Evolutionary conservation across 1,284 basidiomycete genomes (phyloP).

Genomic region (Peniophora sp.): DNA sequence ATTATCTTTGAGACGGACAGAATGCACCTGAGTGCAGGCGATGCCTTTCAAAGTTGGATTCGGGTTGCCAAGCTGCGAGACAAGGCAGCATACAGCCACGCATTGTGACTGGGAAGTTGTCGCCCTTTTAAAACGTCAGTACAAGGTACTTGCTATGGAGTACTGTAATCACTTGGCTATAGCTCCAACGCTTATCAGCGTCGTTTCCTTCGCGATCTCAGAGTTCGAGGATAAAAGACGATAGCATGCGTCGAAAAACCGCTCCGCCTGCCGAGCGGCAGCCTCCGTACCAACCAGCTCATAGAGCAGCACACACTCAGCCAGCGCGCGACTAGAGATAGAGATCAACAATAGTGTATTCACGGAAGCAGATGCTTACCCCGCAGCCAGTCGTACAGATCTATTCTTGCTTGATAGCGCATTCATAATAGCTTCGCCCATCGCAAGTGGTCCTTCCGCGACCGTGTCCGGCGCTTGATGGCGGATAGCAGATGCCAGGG

Average conservation of each 20-base stretch:
- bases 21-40: conserved; percentile 61
- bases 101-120: conserved; percentile 46
- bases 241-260: conserved; percentile 37
- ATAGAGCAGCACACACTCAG: conserved; percentile 37
- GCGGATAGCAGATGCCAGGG: conserved; percentile 36
- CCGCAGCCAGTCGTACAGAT: conserved; percentile 54
- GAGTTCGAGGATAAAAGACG: conserved; percentile 35
- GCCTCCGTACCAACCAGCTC: conserved; percentile 18
- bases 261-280: conserved; percentile 23
- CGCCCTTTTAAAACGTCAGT: conserved; percentile 27
- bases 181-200: conserved; percentile 49
- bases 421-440: background rate
- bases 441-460: background rate
- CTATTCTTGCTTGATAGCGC: conserved; percentile 45
- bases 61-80: conserved; percentile 60
- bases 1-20: background rate
- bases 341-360: conserved; percentile 3
- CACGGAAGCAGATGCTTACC: conserved; percentile 35
- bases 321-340: conserved; percentile 35
- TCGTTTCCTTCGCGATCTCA: conserved; percentile 48
- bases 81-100: conserved; percentile 54
- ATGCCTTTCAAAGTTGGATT: conserved; percentile 64
- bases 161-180: conserved; percentile 65
- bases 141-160: background rate
- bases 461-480: conserved; percentile 31